These are phyloP conservation scores for Populus euphratica DNA, from an alignment of 345 rosid genomes.

Conservation along the genomic window DNA sequence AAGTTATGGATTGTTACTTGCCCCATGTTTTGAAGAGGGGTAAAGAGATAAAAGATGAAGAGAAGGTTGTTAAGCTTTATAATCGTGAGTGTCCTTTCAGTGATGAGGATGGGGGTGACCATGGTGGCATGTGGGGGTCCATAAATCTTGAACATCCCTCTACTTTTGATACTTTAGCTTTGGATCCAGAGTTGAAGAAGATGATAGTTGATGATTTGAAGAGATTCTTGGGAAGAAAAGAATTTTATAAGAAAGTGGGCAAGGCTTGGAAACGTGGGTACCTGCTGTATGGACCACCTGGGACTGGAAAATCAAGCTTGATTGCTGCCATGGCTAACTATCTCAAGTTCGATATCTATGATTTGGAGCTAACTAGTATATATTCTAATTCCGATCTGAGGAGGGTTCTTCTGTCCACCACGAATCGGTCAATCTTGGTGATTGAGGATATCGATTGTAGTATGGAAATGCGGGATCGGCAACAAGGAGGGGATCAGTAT, in stretches of 20 bases:
- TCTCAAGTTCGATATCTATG: slow-evolving; percentile 53
- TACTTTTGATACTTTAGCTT: slow-evolving; percentile 44
- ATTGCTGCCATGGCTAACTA: slow-evolving; percentile 64
- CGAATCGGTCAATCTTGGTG: slow-evolving; percentile 49
- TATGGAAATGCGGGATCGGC: slow-evolving; percentile 13
- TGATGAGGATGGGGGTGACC: slow-evolving; percentile 21
- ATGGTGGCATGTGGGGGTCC: slow-evolving; percentile 36
- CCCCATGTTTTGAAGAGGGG: slow-evolving; percentile 27
- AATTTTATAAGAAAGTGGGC: slow-evolving; percentile 48
- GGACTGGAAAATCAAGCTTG: slow-evolving; percentile 61
- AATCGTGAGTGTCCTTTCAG: slow-evolving; percentile 22
- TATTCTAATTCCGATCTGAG: slow-evolving; percentile 37
- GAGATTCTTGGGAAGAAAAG: slow-evolving; percentile 46
- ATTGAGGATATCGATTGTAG: slow-evolving; percentile 59
- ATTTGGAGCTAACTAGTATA: slow-evolving; percentile 43
- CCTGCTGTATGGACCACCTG: slow-evolving; percentile 54
- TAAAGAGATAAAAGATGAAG: slow-evolving; percentile 29
- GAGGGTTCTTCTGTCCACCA: slow-evolving; percentile 39
- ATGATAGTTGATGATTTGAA: slow-evolving; percentile 42
- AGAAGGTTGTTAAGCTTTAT: slow-evolving; percentile 41
- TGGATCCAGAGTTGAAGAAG: slow-evolving; percentile 40
- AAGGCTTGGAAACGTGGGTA: slow-evolving; percentile 63
- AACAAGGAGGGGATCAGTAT: not conserved
- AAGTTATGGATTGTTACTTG: slow-evolving; percentile 26
- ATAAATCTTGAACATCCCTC: slow-evolving; percentile 50